These are phyloP conservation scores for Phytophthora idaei DNA, from an alignment of 352 stramenopile species.

Conservation along the genomic window DNA sequence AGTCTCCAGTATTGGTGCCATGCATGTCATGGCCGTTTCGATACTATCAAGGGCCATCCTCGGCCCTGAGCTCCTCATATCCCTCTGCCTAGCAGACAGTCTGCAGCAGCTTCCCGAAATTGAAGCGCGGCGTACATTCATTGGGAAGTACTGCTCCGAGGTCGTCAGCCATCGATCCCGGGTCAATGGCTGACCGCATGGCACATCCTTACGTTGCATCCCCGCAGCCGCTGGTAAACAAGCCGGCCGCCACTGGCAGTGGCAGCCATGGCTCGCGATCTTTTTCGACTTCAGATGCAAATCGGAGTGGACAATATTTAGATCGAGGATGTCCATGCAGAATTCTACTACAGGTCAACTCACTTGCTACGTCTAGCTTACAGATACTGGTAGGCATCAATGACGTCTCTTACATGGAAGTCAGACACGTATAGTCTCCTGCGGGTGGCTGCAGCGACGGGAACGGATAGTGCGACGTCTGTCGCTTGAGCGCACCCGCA, in stretches of 20 bases:
- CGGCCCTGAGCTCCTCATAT: background rate
- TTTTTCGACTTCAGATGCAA: background rate
- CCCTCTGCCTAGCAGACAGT: background rate
- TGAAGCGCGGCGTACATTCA: constrained; percentile 9
- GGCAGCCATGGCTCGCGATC: background rate
- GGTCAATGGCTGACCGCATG: constrained; percentile 5
- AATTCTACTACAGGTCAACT: background rate
- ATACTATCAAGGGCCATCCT: background rate
- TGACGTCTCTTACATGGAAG: constrained; percentile 33
- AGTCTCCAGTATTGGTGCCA: background rate
- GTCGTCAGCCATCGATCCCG: too few relatives aligned
- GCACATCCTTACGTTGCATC: constrained; percentile 29
- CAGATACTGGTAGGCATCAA: background rate
- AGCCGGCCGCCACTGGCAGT: background rate
- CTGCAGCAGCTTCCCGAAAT: constrained; percentile 12
- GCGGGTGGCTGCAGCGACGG: constrained; percentile 11
- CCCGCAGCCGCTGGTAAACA: constrained; percentile 17
- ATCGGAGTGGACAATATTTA: background rate
- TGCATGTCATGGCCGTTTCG: background rate
- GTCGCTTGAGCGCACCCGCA: constrained; percentile 21
- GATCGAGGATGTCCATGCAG: background rate
- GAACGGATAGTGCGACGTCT: constrained; percentile 28
- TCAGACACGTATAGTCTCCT: constrained; percentile 37
- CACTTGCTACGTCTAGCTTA: constrained; percentile 15
- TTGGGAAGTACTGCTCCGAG: background rate